Evolutionary conservation across 495 filamentous ascomycete species (phyloP), one percentile per base, ranked within the genome.

Genomic region (Penicillium nucicola): DNA sequence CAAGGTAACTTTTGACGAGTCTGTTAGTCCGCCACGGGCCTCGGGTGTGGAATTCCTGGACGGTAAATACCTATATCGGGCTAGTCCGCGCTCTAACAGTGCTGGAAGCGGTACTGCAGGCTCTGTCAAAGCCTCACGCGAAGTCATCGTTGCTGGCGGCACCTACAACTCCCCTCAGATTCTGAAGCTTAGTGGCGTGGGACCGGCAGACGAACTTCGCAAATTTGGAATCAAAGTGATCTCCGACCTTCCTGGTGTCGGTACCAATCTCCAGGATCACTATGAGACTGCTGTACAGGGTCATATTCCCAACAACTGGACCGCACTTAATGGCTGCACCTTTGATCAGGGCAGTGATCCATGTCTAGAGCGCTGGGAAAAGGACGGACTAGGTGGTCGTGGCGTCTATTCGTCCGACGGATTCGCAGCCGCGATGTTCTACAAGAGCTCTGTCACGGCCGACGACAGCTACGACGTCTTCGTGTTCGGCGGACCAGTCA

Each of bases 211-310:
- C 0, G 74, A 84, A 37, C 75, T 89, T 0, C n/a, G 57, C 3
- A 57, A 57, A 5, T 70, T 76, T 46, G 60, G 65, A 14, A 85
- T 88, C 47, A 60, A 72, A 3, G 67, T 85, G 0, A 48, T 85
- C 0, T 50, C 66, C 20, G 77, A 86, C 54, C 69, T 84, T 0
- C 82, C 84, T 0, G 82, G 79, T 14, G 84, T 88, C 0, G 86
- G 86, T 32, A 71, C 72, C 13, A 88, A 88, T 57, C 64, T 88
- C 1, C 84, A 87, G 45, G 83, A 88, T 55, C 81, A 81, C 60
- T 81, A 83, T 58, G 83, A 86, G 48, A 72, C 68, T 18, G 57
- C 68, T 28, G 73, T 84, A 5, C 68, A 73, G 28, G 77, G 67
- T 40, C 64, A 72, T 2, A 61, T 68, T 7, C 71, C 76, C 17